Conservation (phyloP, 2,329 filamentous ascomycete species). For the Ceratocystis alfenasii region DNA sequence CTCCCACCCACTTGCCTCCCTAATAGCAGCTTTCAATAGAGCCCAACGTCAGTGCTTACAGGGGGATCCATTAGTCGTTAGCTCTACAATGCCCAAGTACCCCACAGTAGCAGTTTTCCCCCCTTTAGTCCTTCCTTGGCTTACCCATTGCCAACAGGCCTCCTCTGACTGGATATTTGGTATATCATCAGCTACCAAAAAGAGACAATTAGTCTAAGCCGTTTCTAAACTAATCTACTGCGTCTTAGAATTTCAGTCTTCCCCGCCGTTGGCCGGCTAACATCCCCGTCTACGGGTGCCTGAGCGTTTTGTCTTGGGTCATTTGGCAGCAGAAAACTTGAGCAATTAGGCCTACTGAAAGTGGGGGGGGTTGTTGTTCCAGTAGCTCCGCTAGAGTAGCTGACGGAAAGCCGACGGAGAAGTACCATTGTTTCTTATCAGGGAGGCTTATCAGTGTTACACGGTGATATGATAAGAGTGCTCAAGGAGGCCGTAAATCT, state of each 20-base stretch:
- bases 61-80: background rate
- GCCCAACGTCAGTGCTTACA: background rate
- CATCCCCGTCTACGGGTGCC: constrained; percentile 7
- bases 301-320: background rate
- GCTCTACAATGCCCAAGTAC: background rate
- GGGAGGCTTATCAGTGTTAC: background rate
- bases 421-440: background rate
- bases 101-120: background rate
- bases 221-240: background rate
- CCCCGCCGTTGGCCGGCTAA: constrained; percentile 11
- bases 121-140: background rate
- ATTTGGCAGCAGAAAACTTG: background rate
- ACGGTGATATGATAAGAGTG: background rate
- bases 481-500: background rate
- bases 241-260: background rate
- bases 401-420: background rate
- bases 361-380: background rate
- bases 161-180: background rate
- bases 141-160: constrained; percentile 1
- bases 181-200: background rate
- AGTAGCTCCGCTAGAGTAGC: background rate
- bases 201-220: background rate
- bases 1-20: background rate
- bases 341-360: background rate
- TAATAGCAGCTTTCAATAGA: background rate